A percentile compares a stretch with the other conserved stretches of the same genome.
Conservation (phyloP, 2,329 filamentous ascomycete species). For the Verticillium nonalfalfae region DNA sequence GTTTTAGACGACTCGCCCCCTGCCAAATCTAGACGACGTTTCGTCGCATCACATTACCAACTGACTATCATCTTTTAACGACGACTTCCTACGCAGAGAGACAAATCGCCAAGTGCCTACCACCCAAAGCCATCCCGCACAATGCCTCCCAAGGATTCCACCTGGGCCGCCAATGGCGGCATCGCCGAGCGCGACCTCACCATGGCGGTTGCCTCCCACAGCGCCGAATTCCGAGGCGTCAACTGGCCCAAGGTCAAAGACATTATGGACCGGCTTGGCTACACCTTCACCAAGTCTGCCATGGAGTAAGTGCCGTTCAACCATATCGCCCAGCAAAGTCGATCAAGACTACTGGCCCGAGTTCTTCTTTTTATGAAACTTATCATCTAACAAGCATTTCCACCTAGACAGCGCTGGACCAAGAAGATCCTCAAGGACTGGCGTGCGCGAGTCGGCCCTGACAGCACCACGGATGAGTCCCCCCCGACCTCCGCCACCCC, state of each 20-base stretch:
- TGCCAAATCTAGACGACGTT: too few species aligned
- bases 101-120: too few species aligned
- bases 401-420: conserved; percentile 28
- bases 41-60: too few species aligned
- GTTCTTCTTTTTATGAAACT: not conserved
- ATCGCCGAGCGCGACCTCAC: conserved; percentile 22
- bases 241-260: conserved; percentile 25
- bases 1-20: too few species aligned
- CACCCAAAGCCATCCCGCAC: not conserved
- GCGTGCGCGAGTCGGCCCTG: conserved; percentile 8
- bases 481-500: not conserved
- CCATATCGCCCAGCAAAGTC: not conserved
- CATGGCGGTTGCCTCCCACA: conserved; percentile 23
- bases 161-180: not conserved
- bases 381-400: not conserved
- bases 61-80: too few species aligned
- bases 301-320: conserved; percentile 23
- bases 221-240: conserved; percentile 16
- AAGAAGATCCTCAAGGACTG: conserved; percentile 30
- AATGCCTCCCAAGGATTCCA: not conserved
- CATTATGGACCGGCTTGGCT: conserved; percentile 24
- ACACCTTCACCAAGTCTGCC: conserved; percentile 29
- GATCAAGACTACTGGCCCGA: too few species aligned
- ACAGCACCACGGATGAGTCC: conserved; percentile 1
- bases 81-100: not conserved